Conservation (phyloP, 495 filamentous ascomycete species). For the Parathielavia appendiculata region DNA sequence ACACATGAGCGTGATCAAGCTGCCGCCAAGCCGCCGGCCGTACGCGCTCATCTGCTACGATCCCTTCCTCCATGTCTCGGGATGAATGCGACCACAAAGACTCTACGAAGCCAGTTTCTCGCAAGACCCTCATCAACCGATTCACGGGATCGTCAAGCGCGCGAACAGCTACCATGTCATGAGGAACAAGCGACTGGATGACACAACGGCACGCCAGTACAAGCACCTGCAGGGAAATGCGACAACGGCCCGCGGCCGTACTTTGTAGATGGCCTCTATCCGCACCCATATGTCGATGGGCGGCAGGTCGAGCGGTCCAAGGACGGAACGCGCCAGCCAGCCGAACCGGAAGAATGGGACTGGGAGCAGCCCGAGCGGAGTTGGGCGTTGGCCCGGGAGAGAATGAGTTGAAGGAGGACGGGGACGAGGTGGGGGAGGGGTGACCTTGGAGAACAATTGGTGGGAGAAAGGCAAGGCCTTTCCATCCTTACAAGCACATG, state of each 20-base stretch:
- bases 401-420: not conserved
- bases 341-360: constrained; percentile 2
- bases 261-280: not conserved
- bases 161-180: constrained; percentile 2
- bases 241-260: constrained; percentile 1
- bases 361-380: not conserved
- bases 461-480: no score
- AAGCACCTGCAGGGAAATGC: not conserved
- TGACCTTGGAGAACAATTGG: no score
- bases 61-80: not conserved
- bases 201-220: not conserved
- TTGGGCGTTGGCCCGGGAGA: not conserved
- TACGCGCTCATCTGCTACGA: constrained; percentile 7
- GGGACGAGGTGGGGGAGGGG: no score
- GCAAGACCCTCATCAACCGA: not conserved
- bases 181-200: not conserved
- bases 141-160: constrained; percentile 4
- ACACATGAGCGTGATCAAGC: not conserved
- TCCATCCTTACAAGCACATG: no score
- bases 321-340: not conserved
- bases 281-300: not conserved
- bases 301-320: not conserved
- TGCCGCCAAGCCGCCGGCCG: not conserved
- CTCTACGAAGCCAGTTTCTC: not conserved
- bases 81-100: not conserved